Evolutionary conservation across 2,329 filamentous ascomycete genomes (phyloP).

Genomic region (Beauveria caledonica): DNA sequence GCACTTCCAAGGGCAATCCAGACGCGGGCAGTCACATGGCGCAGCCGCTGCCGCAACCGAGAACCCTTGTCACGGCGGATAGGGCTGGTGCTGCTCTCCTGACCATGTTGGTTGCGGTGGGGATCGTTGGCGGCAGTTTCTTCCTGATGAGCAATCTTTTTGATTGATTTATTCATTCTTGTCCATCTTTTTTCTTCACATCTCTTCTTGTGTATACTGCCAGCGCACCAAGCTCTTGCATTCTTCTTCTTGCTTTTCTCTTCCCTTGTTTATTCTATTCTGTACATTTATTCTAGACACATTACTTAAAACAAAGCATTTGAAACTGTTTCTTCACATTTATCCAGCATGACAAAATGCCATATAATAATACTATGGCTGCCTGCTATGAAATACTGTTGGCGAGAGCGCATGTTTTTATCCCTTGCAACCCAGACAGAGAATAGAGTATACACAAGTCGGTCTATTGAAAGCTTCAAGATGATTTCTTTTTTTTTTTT

Average conservation of each 20-base stretch:
- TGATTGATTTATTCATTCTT: background rate
- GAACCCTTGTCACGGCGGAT: constrained; percentile 38
- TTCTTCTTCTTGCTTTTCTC: background rate
- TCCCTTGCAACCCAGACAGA: too few relatives aligned
- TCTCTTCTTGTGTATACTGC: background rate
- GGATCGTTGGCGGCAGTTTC: constrained; percentile 39
- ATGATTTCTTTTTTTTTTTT: background rate
- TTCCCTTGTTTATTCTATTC: background rate
- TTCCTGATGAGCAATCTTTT: constrained; percentile 35
- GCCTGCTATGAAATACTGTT: too few relatives aligned
- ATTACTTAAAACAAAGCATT: too few relatives aligned
- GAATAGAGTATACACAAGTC: background rate
- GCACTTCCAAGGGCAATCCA: constrained; percentile 47
- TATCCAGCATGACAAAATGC: too few relatives aligned
- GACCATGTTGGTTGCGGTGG: constrained; percentile 40
- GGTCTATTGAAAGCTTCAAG: background rate
- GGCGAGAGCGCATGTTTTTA: too few relatives aligned
- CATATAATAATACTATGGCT: too few relatives aligned
- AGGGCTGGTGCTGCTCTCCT: constrained; percentile 48
- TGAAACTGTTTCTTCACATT: too few relatives aligned
- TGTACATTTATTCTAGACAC: background rate
- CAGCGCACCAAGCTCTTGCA: background rate
- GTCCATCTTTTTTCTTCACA: too few relatives aligned
- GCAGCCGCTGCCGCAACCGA: constrained; percentile 19
- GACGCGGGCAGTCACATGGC: constrained; percentile 32